These are phyloP conservation scores for Cryphonectria parasitica DNA, from an alignment of 2,329 filamentous ascomycete genomes.

Conservation along the genomic window DNA sequence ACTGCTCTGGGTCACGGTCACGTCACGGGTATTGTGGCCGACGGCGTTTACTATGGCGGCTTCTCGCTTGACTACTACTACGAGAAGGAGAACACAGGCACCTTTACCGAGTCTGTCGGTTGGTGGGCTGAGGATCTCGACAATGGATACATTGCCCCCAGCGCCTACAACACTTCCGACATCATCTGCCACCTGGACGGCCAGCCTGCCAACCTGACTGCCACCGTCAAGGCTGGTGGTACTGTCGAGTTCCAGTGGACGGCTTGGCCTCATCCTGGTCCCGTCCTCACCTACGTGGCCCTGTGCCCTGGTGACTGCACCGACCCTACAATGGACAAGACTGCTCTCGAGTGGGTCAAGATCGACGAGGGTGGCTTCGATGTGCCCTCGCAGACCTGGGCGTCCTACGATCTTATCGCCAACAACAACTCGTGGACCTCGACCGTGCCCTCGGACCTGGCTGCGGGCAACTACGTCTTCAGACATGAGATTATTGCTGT, in stretches of 20 bases:
- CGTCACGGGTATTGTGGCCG: constrained; percentile 24
- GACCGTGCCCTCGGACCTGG: constrained; percentile 41
- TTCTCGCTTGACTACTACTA: constrained; percentile 31
- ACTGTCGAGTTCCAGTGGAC: constrained; percentile 34
- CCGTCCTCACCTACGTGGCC: constrained; percentile 39
- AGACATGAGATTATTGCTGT: constrained; percentile 55
- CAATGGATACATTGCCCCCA: constrained; percentile 21
- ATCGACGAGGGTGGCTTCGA: constrained; percentile 41
- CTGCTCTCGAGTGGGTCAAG: constrained; percentile 42
- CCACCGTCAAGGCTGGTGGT: constrained; percentile 29
- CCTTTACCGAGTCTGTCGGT: constrained; percentile 35
- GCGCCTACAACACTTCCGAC: constrained; percentile 24
- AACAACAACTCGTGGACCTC: constrained; percentile 52
- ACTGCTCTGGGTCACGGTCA: constrained; percentile 19
- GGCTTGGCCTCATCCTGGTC: constrained; percentile 39
- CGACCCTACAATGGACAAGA: constrained; percentile 39
- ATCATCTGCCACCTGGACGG: constrained; percentile 25
- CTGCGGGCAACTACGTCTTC: constrained; percentile 49
- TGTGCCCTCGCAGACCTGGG: constrained; percentile 38
- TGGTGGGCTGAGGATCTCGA: constrained; percentile 39
- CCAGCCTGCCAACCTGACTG: constrained; percentile 21
- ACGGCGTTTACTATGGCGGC: constrained; percentile 23
- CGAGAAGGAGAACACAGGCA: constrained; percentile 36
- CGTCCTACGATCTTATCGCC: constrained; percentile 46
- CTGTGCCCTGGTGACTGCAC: constrained; percentile 31